phyloP scores from a whole-genome alignment of 2,329 filamentous ascomycete species.

The Seiridium unicorne region DNA sequence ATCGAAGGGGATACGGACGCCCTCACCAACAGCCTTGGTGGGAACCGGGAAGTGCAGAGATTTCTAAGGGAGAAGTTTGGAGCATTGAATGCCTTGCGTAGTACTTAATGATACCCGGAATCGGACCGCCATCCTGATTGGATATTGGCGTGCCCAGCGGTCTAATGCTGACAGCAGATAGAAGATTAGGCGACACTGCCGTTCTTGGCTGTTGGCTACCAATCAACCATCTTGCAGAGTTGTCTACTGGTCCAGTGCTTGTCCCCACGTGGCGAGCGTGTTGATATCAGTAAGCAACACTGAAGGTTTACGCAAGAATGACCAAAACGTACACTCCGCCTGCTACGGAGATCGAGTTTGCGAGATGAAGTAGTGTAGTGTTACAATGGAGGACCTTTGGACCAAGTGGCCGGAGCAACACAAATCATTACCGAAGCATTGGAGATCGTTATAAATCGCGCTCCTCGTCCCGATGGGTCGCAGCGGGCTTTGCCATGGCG shows the following conservation, averaged over 20 bases:
- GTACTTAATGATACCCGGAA: neutral
- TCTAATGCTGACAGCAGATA: neutral
- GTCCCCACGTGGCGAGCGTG: neutral
- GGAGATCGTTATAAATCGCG: neutral
- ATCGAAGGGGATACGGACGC: conserved; percentile 27
- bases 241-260: neutral
- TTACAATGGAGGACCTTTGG: too few species aligned
- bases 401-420: neutral
- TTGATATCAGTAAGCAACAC: neutral
- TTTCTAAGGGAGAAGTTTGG: conserved; percentile 34
- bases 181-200: too few species aligned
- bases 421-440: neutral
- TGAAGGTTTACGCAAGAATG: neutral
- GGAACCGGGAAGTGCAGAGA: conserved; percentile 30
- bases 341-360: neutral
- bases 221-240: too few species aligned
- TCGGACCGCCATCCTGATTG: neutral
- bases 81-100: conserved; percentile 14
- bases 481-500: neutral
- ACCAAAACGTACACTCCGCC: neutral
- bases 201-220: too few species aligned
- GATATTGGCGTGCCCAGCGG: neutral
- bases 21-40: conserved; percentile 26
- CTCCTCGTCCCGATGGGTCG: neutral
- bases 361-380: too few species aligned